phyloP scores from a whole-genome alignment of 768 basidiomycete genomes.

The Rhodotorula sphaerocarpa region DNA sequence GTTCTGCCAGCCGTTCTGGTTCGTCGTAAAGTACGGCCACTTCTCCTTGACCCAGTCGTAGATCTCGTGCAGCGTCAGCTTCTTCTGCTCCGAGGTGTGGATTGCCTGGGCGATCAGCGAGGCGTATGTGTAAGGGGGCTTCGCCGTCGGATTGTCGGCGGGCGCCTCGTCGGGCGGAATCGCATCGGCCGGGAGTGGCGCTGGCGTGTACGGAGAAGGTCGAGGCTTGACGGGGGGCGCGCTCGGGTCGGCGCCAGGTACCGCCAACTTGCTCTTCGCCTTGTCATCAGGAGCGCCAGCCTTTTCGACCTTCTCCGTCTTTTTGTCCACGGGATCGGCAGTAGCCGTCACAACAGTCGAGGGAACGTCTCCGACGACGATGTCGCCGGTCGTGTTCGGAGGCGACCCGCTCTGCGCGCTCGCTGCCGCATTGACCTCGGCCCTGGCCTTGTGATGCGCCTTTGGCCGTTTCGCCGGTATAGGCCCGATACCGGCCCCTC shows the following conservation, averaged over 20 bases:
- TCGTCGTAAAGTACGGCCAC: slow-evolving; percentile 82
- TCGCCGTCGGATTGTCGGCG: slow-evolving; percentile 63
- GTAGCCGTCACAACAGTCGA: too few relatives aligned
- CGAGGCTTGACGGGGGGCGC: slow-evolving; percentile 9
- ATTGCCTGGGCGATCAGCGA: slow-evolving; percentile 85
- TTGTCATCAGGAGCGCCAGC: background rate
- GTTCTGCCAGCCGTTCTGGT: slow-evolving; percentile 86
- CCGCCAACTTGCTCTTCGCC: background rate
- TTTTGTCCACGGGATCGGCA: too few relatives aligned
- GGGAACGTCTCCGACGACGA: too few relatives aligned
- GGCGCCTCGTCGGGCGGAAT: slow-evolving; percentile 48
- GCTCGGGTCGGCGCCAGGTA: background rate
- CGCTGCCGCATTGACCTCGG: too few relatives aligned
- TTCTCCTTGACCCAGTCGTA: slow-evolving; percentile 82
- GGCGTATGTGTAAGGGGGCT: slow-evolving; percentile 83
- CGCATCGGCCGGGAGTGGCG: slow-evolving; percentile 40
- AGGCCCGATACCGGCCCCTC: too few relatives aligned
- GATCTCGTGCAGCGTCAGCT: slow-evolving; percentile 84
- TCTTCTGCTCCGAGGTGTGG: slow-evolving; percentile 50
- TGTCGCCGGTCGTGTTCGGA: too few relatives aligned
- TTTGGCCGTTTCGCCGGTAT: too few relatives aligned
- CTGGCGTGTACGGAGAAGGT: slow-evolving; percentile 20
- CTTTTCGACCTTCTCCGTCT: background rate
- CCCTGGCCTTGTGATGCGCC: too few relatives aligned
- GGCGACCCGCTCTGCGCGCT: too few relatives aligned